phyloP scores from a whole-genome alignment of 2,329 filamentous ascomycete species.

The Grosmannia serpens region DNA sequence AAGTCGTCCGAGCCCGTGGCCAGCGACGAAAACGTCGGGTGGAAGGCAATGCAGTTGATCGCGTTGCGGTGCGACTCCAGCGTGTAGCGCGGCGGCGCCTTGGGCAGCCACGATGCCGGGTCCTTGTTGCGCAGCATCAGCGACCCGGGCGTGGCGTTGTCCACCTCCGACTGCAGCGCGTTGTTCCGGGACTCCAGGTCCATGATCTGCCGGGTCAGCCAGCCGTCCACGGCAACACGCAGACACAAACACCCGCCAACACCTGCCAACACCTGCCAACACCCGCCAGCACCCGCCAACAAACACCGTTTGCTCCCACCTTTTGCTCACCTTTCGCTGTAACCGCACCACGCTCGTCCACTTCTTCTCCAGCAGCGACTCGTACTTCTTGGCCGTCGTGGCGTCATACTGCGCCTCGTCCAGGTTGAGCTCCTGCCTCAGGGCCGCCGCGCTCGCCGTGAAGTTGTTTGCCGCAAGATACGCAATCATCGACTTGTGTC shows the following conservation, averaged over 20 bases:
- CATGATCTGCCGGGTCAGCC: constrained; percentile 56
- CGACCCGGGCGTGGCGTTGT: constrained; percentile 66
- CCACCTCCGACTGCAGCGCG: constrained; percentile 69
- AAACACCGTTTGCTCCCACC: neutral
- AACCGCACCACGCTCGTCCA: constrained; percentile 92
- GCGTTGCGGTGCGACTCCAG: constrained; percentile 72
- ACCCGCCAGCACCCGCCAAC: too few species aligned
- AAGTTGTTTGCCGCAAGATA: constrained; percentile 70
- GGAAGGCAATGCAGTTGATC: constrained; percentile 83
- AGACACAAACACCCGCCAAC: too few species aligned
- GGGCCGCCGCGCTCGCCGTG: constrained; percentile 53
- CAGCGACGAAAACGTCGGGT: constrained; percentile 80
- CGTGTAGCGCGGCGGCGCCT: constrained; percentile 66
- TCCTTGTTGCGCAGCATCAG: constrained; percentile 73
- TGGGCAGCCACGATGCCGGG: constrained; percentile 76
- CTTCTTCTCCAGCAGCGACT: constrained; percentile 90
- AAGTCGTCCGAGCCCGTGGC: constrained; percentile 86
- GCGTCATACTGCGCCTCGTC: constrained; percentile 57
- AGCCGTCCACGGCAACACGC: neutral
- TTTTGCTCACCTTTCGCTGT: constrained; percentile 71
- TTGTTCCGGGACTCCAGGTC: constrained; percentile 71
- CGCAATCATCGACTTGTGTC: constrained; percentile 87
- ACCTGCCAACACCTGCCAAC: too few species aligned
- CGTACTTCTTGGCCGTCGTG: constrained; percentile 83
- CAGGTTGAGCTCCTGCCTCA: constrained; percentile 68